phyloP scores from a whole-genome alignment of 192 early-diverging fungal species.

The Gryganskiella cystojenkinii region DNA sequence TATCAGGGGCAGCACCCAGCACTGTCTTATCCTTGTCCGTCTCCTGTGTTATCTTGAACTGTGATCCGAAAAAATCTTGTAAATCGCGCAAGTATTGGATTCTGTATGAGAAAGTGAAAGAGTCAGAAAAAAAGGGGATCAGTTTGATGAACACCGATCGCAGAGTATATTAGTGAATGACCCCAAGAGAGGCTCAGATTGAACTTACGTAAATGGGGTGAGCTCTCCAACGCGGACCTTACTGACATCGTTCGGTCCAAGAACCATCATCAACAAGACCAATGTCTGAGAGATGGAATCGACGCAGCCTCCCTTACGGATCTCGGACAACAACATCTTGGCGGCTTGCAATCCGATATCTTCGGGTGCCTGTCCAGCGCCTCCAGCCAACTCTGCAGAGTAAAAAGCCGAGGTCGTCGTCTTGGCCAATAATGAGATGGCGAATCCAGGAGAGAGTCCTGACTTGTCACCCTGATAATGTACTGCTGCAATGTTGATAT shows the following conservation, averaged over 20 bases:
- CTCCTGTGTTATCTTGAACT: slow-evolving; percentile 92
- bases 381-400: slow-evolving; percentile 88
- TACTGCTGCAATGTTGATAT: slow-evolving; percentile 98
- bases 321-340: slow-evolving; percentile 84
- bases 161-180: background rate
- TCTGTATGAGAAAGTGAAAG: slow-evolving; percentile 56
- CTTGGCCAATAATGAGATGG: slow-evolving; percentile 91
- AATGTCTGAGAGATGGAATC: slow-evolving; percentile 92
- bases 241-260: slow-evolving; percentile 93
- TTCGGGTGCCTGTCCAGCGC: slow-evolving; percentile 86
- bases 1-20: slow-evolving; percentile 52
- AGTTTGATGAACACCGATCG: background rate
- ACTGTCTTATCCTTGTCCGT: slow-evolving; percentile 72
- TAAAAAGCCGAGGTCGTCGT: slow-evolving; percentile 85
- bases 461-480: slow-evolving; percentile 96
- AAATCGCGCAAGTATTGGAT: slow-evolving; percentile 95
- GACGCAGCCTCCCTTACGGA: slow-evolving; percentile 90
- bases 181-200: background rate
- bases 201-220: slow-evolving; percentile 84
- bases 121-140: background rate
- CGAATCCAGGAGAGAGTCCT: slow-evolving; percentile 94
- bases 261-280: slow-evolving; percentile 84
- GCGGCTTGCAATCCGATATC: slow-evolving; percentile 86
- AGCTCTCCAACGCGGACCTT: slow-evolving; percentile 89
- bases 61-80: slow-evolving; percentile 87